Evolutionary conservation across 2,329 filamentous ascomycete species (phyloP).

Genomic region (Sporothrix luriei): DNA sequence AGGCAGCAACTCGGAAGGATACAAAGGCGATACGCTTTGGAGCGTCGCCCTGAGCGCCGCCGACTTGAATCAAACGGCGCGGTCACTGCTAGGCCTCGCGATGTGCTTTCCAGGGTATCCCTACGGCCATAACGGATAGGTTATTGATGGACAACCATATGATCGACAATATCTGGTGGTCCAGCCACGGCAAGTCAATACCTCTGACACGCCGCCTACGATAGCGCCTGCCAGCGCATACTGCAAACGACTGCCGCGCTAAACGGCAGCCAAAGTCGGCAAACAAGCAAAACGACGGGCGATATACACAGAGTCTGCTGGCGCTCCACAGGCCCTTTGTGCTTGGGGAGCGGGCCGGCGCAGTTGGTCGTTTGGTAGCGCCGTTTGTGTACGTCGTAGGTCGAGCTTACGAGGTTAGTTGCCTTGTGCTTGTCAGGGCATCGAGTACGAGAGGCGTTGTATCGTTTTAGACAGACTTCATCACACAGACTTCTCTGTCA

Average conservation of each 20-base stretch:
- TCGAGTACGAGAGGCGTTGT: not conserved
- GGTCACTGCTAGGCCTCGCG: not conserved
- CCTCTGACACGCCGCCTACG: not conserved
- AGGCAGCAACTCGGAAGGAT: no score
- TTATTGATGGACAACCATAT: not conserved
- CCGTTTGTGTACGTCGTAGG: slow-evolving; percentile 5
- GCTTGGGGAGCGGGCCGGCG: not conserved
- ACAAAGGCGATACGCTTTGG: not conserved
- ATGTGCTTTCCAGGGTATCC: not conserved
- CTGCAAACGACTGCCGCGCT: not conserved
- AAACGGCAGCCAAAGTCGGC: not conserved
- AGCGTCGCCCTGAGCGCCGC: no score
- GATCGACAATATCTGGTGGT: not conserved
- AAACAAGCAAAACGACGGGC: not conserved
- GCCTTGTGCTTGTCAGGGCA: not conserved
- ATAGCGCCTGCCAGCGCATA: not conserved
- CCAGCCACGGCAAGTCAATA: not conserved
- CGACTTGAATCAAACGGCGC: no score
- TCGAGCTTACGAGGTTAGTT: not conserved
- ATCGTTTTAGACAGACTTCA: not conserved
- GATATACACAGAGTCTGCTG: not conserved
- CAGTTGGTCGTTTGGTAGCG: not conserved
- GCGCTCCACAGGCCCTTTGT: not conserved
- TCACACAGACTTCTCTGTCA: not conserved
- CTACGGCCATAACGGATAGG: not conserved